Evolutionary conservation across 2,329 filamentous ascomycete species (phyloP), one percentile per base, ranked within the genome.

Genomic region (Fusarium pilosicola): DNA sequence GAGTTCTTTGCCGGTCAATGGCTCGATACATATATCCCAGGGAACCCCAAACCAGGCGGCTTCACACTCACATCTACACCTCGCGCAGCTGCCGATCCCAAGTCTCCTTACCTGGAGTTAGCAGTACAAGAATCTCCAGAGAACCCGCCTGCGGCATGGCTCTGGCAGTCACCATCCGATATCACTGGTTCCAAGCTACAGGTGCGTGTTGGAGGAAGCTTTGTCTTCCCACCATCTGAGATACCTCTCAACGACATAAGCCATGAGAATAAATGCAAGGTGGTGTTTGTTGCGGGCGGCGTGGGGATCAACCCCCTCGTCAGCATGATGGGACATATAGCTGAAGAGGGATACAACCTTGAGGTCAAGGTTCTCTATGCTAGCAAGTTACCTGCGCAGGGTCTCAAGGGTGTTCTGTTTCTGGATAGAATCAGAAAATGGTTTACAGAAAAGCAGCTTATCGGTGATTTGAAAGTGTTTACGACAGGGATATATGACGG

Each of bases 61-160:
- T 97, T 97, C 85, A 97, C 94, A 46, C 93, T 97, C 73, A 96
- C 94, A 12, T 96, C 93, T 3, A 84, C 92, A 0, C 94, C 94
- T 0, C 87, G 86, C 46, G 83, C 86, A 51, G 85, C 87, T 62
- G 87, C 89, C 7, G 69, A 81, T 28, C 68, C 63, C 14, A 59
- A 59, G 12, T 38, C 58, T 12, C 81, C 83, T 0, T 93, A 92
- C 80, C 83, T 97, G 52, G 94, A 97, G 80, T 88, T 97, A 11
- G 94, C 94, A 1, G 88, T 97, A 28, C 93, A 96, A 78, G 84
- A 87, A 36, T 92, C 93, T 3, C 89, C 91, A 0, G 83, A 84
- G 4, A 97, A 95, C 76, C 91, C 92, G 0, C 87, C 93, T 0
- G 94, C 94, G 0, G 89, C 89, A 56, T 97, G 92, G 91, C 86